Base-by-base conservation (phyloP, 2,329 filamentous ascomycete species). In the Hypoxylon sp. region DNA sequence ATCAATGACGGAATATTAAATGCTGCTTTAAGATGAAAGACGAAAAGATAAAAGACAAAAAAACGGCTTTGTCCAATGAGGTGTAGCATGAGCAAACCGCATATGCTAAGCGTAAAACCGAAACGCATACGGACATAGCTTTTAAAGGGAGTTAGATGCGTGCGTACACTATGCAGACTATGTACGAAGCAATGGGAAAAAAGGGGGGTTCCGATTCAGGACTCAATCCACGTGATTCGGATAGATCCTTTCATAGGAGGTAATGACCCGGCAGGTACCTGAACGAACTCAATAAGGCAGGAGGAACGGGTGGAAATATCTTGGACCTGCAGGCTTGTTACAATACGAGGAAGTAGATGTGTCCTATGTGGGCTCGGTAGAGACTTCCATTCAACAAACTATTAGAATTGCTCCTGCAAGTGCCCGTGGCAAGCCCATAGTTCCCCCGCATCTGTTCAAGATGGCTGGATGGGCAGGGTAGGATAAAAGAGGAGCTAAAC, bases 401-500 rank as follows among this genome's bases (percentile, higher is more conserved):
- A 50, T 50, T 50, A n/a, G 33, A 61, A 33, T 50, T 55, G 48
- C 42, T 31, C 31, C 48, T 37, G 44, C 50, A 53, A 55, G 33
- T 50, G 60, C 31, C 54, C 19, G 50, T 42, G 4, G 29, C 29
- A 31, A 31, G 29, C 29, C 29, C 29, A 31, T 31, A 6, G 39
- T 68, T 58, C 68, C 68, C 68, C 68, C 68, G 68, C 68, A 70
- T 62, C 58, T 52, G 42, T 50, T 48, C 55, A 65, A 44, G 55
- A 33, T 22, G 10, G 19, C 6, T 10, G n/a, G 52, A n/a, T 26
- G 50, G 19, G 19, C 1, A 22, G 19, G 24, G 50, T 19, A 24
- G 26, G 17, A 33, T 29, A 52, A 29, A 59, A 44, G 42, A 10
- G 46, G 8, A 31, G 59, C 64, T 70, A 70, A 65, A 47, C 60